Evolutionary conservation across 1,284 basidiomycete species (phyloP).

Genomic region (Nidula niveotomentosa): DNA sequence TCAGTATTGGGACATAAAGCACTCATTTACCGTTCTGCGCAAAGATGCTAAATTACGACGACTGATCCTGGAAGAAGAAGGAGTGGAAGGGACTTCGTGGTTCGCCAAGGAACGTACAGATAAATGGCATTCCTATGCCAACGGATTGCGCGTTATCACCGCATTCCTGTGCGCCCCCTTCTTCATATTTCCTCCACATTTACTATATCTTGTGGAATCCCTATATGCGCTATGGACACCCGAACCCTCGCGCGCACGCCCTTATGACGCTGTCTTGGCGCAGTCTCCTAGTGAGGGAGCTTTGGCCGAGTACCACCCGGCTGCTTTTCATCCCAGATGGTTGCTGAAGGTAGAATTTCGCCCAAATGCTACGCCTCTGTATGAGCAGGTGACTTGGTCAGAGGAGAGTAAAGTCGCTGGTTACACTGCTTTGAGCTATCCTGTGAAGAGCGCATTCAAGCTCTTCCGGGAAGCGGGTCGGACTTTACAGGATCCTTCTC

Average conservation of each 20-base stretch:
- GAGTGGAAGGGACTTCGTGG: constrained; percentile 3
- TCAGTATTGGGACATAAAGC: not conserved
- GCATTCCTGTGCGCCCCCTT: constrained; percentile 2
- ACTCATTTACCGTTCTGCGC: not conserved
- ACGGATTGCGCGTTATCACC: not conserved
- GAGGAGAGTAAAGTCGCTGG: constrained; percentile 1
- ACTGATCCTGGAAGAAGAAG: constrained; percentile 4
- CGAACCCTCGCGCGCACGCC: not conserved
- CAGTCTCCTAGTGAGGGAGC: constrained; percentile 1
- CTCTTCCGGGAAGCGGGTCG: constrained; percentile 7
- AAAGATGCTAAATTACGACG: not conserved
- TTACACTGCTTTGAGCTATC: constrained; percentile 17
- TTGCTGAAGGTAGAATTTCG: constrained; percentile 2
- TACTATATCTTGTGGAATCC: not conserved
- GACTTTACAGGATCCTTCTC: constrained; percentile 1
- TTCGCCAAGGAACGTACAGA: not conserved
- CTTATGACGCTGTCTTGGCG: constrained; percentile 3
- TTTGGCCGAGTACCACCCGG: constrained; percentile 1
- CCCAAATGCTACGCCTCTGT: constrained; percentile 1
- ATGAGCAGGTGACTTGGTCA: constrained; percentile 2
- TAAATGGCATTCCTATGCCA: constrained; percentile 5
- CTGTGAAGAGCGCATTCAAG: constrained; percentile 8
- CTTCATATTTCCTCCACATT: not conserved
- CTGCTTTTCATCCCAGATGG: constrained; percentile 2
- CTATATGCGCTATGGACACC: not conserved